Percentiles rank a stretch among this genome's conserved stretches.
phyloP scores from a whole-genome alignment of 2,329 filamentous ascomycete genomes.

The Rosellinia necatrix region DNA sequence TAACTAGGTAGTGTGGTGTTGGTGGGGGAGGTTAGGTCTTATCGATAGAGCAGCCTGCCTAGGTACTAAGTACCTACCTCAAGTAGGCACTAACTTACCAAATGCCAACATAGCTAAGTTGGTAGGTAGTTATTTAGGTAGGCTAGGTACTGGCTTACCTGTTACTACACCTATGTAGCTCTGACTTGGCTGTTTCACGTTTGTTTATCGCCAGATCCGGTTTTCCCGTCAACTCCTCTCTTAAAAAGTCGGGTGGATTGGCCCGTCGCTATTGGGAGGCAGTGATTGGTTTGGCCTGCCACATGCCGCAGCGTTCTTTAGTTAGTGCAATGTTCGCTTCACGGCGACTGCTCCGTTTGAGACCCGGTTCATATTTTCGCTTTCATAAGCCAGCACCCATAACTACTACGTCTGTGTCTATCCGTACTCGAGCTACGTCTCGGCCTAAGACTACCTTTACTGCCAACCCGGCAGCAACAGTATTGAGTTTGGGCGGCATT shows the following conservation, averaged over 20 bases:
- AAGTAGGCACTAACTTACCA: too few relatives aligned
- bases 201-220: slow-evolving; percentile 18
- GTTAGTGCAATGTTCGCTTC: slow-evolving; percentile 20
- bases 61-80: neutral
- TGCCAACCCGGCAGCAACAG: slow-evolving; percentile 1
- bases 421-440: neutral
- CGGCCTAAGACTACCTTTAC: neutral
- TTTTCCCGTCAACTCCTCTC: slow-evolving; percentile 10
- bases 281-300: slow-evolving; percentile 4
- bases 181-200: too few relatives aligned
- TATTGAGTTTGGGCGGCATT: slow-evolving; percentile 7
- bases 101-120: too few relatives aligned
- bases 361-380: neutral
- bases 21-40: slow-evolving; percentile 13
- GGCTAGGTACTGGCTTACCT: too few relatives aligned
- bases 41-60: slow-evolving; percentile 16
- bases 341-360: slow-evolving; percentile 4
- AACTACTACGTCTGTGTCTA: neutral
- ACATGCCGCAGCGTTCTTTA: neutral
- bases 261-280: too few relatives aligned
- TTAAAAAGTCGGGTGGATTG: slow-evolving; percentile 16
- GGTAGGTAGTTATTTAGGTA: too few relatives aligned
- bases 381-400: neutral
- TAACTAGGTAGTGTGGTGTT: neutral
- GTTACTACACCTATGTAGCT: too few relatives aligned